Conservation (phyloP, 2,329 filamentous ascomycete genomes). For the Triangularia setosa region DNA sequence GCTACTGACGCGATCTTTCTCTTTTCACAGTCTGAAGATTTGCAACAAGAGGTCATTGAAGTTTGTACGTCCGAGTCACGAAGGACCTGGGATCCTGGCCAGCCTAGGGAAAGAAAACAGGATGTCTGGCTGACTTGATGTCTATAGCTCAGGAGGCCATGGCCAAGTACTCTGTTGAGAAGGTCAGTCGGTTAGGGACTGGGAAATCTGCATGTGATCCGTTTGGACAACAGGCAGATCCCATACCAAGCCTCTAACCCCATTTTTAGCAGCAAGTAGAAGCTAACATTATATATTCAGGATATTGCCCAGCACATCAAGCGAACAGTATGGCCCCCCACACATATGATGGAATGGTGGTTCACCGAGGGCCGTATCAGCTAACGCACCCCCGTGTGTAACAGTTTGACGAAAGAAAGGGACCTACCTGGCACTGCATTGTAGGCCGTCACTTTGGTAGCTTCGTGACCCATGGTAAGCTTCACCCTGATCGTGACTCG, state of each 20-base stretch:
- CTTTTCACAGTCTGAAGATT: constrained; percentile 76
- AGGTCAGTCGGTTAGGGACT: constrained; percentile 37
- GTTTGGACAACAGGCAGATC: background rate
- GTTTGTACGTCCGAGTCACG: constrained; percentile 65
- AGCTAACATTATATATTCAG: constrained; percentile 40
- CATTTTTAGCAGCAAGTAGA: background rate
- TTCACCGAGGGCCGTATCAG: constrained; percentile 2
- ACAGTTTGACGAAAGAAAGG: constrained; percentile 94
- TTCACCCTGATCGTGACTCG: background rate
- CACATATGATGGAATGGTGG: background rate
- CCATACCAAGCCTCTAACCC: background rate
- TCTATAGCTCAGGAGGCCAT: constrained; percentile 57
- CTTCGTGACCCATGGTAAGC: constrained; percentile 92
- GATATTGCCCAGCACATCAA: constrained; percentile 97
- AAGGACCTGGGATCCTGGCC: background rate
- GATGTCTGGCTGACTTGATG: constrained; percentile 14
- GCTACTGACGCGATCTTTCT: constrained; percentile 19
- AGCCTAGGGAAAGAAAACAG: background rate
- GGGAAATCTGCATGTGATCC: background rate
- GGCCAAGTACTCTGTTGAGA: constrained; percentile 60
- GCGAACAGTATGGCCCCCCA: constrained; percentile 63
- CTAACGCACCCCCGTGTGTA: constrained; percentile 13
- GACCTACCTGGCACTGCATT: constrained; percentile 98
- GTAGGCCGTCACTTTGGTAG: constrained; percentile 98
- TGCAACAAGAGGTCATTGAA: constrained; percentile 94